Percentiles rank a stretch among this genome's conserved stretches.
These are phyloP conservation scores for Ustilago bromivora DNA, from an alignment of 1,284 basidiomycete genomes.

Conservation along the genomic window DNA sequence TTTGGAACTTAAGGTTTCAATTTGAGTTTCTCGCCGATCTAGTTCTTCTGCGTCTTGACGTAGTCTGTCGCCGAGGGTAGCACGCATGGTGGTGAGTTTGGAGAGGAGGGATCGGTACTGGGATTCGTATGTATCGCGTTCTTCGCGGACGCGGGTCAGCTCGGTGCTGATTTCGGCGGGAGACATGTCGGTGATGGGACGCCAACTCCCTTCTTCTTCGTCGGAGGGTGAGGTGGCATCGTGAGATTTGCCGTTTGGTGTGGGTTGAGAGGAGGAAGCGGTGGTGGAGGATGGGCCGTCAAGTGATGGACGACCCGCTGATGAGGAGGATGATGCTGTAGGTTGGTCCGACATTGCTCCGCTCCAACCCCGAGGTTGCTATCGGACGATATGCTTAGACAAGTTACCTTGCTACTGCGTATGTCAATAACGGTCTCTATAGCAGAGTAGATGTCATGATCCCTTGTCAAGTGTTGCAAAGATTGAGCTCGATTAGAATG, in stretches of 20 bases:
- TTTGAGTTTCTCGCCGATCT: conserved; percentile 64
- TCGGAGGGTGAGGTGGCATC: not conserved
- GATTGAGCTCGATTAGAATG: too few relatives aligned
- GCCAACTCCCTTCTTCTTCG: conserved; percentile 13
- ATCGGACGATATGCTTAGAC: too few relatives aligned
- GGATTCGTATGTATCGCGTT: conserved; percentile 84
- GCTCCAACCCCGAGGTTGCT: not conserved
- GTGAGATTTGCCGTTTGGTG: not conserved
- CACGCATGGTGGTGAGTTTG: conserved; percentile 92
- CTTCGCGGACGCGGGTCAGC: conserved; percentile 72
- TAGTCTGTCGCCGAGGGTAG: conserved; percentile 90
- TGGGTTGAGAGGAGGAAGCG: too few relatives aligned
- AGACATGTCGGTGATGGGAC: conserved; percentile 19
- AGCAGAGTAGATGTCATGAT: too few relatives aligned
- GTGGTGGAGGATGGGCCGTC: not conserved
- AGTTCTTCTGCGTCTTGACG: conserved; percentile 83
- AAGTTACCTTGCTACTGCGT: too few relatives aligned
- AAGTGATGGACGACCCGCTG: conserved; percentile 11
- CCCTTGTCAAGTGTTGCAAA: too few relatives aligned
- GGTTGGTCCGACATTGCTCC: not conserved
- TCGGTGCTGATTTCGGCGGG: conserved; percentile 24
- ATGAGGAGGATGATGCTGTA: conserved; percentile 2
- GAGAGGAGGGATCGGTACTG: conserved; percentile 88
- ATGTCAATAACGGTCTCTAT: too few relatives aligned
- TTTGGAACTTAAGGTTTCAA: conserved; percentile 55